Evolutionary conservation across 2,329 filamentous ascomycete genomes (phyloP), one percentile per base, ranked within the genome.

Genomic region (Madurella fahalii): DNA sequence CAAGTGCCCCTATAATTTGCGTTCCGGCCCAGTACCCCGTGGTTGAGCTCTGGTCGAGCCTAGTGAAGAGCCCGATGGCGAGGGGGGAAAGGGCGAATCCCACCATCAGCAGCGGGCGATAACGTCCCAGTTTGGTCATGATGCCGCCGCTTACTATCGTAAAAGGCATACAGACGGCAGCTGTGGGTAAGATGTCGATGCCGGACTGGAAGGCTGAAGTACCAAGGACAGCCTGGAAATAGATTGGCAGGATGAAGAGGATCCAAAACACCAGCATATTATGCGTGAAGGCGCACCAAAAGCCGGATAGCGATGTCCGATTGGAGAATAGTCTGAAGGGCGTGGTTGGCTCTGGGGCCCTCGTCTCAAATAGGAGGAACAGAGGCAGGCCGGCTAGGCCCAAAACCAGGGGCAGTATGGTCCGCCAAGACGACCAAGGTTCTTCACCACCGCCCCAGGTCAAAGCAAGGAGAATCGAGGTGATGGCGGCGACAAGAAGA

Each of bases 241-340:
- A 77, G 15, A 76, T 56, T 0, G 73, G 72, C 2, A 75, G 54
- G 56, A 73, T 74, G 59, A 67, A 71, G 20, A 65, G 53, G 9
- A 65, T 57, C 64, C 69, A 71, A 41, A 66, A 64, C 1, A 65
- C 58, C 9, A 74, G 55, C 15, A 75, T 52, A 16, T 63, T 64
- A 40, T 72, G 66, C 2, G 76, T 40, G 41, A 74, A 71, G 5
- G 67, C 71, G 9, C 68, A 50, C 2, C 64, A 40, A 46, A 69
- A 71, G 7, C 61, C 65, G 5, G 65, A 54, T 5, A 57, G 42
- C 0, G 58, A 63, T 11, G 73, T 77, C 8, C 70, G 66, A 56
- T 76, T 75, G 2, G 61, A 61, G 64, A 79, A 78, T 15, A 79
- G 65, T 16, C 65, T 62, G 2, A 69, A 64, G 0, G 76, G 76